Evolutionary conservation across 2,329 filamentous ascomycete genomes (phyloP).

Genomic region (Microdochium paspali): DNA sequence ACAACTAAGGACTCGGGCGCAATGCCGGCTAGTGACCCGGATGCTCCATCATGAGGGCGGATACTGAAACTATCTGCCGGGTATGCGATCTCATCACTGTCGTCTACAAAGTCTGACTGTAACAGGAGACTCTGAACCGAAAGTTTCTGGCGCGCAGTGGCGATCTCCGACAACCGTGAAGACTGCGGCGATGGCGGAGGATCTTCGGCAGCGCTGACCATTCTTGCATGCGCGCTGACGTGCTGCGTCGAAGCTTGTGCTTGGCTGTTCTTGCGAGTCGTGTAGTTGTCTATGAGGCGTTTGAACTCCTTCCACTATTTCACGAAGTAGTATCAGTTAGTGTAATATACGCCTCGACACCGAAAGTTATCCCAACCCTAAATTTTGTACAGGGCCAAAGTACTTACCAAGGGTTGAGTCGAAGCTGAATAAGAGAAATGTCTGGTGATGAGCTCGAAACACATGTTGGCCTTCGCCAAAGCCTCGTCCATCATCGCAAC

Average conservation of each 20-base stretch:
- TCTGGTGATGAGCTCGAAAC: slow-evolving; percentile 16
- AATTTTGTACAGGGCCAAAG: neutral
- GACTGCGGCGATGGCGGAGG: slow-evolving; percentile 7
- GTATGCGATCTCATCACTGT: slow-evolving; percentile 21
- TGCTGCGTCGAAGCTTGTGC: slow-evolving; percentile 12
- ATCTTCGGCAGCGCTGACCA: slow-evolving; percentile 1
- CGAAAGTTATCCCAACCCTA: neutral
- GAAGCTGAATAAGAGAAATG: slow-evolving; percentile 17
- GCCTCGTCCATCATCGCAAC: slow-evolving; percentile 11
- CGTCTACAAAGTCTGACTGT: slow-evolving; percentile 28
- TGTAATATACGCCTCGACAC: neutral
- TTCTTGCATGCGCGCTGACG: neutral
- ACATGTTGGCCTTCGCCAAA: slow-evolving; percentile 14
- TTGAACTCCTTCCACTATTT: slow-evolving; percentile 16
- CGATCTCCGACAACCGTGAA: slow-evolving; percentile 16
- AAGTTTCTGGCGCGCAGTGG: slow-evolving; percentile 21
- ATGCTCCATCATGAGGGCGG: too few relatives aligned
- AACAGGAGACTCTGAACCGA: slow-evolving; percentile 29
- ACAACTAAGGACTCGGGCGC: too few relatives aligned
- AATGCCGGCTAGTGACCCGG: too few relatives aligned
- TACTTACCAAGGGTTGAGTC: slow-evolving; percentile 17
- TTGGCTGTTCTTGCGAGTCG: slow-evolving; percentile 13
- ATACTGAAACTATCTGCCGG: too few relatives aligned
- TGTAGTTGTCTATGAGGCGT: slow-evolving; percentile 16
- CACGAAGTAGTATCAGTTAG: neutral